Base-by-base conservation (phyloP, 805 yeast species). In the Helenozyma baotianmanensis region DNA sequence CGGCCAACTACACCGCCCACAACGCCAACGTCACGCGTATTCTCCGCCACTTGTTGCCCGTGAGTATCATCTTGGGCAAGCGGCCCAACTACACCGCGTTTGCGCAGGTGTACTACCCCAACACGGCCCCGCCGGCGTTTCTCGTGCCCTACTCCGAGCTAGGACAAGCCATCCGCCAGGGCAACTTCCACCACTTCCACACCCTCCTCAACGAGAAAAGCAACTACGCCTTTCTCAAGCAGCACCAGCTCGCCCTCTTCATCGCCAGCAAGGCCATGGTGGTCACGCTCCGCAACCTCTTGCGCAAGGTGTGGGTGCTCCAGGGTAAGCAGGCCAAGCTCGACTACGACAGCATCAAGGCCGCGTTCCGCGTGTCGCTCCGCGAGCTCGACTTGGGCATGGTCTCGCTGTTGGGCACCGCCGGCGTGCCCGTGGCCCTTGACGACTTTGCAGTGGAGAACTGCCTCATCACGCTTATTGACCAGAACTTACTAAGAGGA, bases 61-160 rank as follows among this genome's bases (percentile, higher is more conserved):
- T 72, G 0, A 65, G 77, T 2, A 50, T 80, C 6, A 49, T 78
- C 1, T 60, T 77, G 25, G 87, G 87, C 0, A 69, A 70, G 30
- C 38, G 60, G 10, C 83, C 85, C 0, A 56, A 60, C 17, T 50
- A 54, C 9, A 42, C 26, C 1, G 13, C 10, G 12, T 18, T 52
- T 13, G 21, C 26, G 2, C 29, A 25, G 8, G n/a, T 25, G 14
- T 61, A 32, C 13, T 52, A 45, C 27, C n/a, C n/a, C n/a, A n/a
- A n/a, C n/a, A 27, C 47, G 1, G 23, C 34, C 6, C 35, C 44
- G 27, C 38, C 58, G 39, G 27, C 39, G 25, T 53, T 52, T 54
- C 21, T 62, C 40, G 19, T 49, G 21, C 23, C 58, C 6, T 76
- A 74, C 42, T 42, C 49, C 3, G 54, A 58, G 9, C 42, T 82